Evolutionary conservation across 1,139 yeast species (phyloP), one percentile per base, ranked within the genome.

Genomic region (Meyerozyma guilliermondii): DNA sequence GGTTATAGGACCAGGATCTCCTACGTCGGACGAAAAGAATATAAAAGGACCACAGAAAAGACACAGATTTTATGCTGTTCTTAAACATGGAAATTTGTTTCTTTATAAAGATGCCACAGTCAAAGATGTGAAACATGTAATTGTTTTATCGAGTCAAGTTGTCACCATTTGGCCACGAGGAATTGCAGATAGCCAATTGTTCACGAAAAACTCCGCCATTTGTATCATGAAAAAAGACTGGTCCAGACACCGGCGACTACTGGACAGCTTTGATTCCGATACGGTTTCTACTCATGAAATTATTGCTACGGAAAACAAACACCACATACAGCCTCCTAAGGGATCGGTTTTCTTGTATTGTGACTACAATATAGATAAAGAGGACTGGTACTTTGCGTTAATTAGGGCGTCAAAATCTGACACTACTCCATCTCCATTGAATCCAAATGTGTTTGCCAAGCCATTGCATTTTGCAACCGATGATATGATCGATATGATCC

Each of bases 331-430:
- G 13, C 52, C 87, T 0, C 77, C 78, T 18, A 71, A 74, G 40
- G 73, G 74, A 13, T 76, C 88, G 1, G 83, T 84, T 53, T 92
- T 76, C 62, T 63, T 91, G 2, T 87, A 88, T 58, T 78, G 84
- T 41, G 95, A 87, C 54, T 74, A 79, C 40, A 87, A 88, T 49
- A 75, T 75, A 41, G 91, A 84, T 39, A 91, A 92, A 56, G 98
- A 91, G 60, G 96, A 89, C 58, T 83, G 96, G 87, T 91, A 91
- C 59, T 88, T 88, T 62, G 81, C 87, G 1, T 68, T 91, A 44
- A 73, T 91, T n/a, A 68, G 82, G 45, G 92, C 94, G 1, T 79
- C 94, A 0, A 84, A 83, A 49, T 36, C 45, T 17, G 57, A 55
- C 41, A 26, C 23, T 27, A 34, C 33, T n/a, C 13, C 22, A 11